Base-by-base conservation (phyloP, 202 grass and related monocot species). In the Zizania palustris region DNA sequence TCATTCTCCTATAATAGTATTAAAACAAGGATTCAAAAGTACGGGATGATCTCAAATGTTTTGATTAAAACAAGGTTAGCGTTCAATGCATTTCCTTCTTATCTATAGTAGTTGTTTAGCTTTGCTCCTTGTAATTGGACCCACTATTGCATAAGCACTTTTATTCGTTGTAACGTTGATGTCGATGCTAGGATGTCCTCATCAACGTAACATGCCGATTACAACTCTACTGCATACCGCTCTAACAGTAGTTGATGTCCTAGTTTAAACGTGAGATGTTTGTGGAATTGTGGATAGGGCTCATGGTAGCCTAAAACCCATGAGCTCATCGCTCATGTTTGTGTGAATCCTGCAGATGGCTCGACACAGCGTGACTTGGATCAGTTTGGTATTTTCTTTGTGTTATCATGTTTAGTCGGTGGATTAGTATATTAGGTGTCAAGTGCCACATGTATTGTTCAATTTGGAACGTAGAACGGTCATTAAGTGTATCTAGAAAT, bases 181-280 rank as follows among this genome's bases (percentile, higher is more conserved):
- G n/a, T n/a, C n/a, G n/a, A n/a, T n/a, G n/a, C n/a, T n/a, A n/a
- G 28, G 28, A 28, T 28, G 28, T 28, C 28, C 28, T 28, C 28
- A 28, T 28, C 28, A 28, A 28, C 28, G 2, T 54, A 28, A 28
- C 28, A 28, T 54, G 50, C 50, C 18, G n/a, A 20, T 20, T 55
- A 55, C 19, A 55, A n/a, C n/a, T 20, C 51, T 55, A 28, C 28
- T 28, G 28, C 28, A 15, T 51, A 20, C n/a, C 20, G 49, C n/a
- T 55, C 6, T 9, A 54, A 55, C 51, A 20, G 18, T 6, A 20
- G 7, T 48, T 48, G 6, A 54, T 15, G n/a, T 54, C 16, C 50
- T 18, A 54, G 16, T 54, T 54, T 18, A 55, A 55, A 55, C 51
- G 51, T 55, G 51, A 55, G 51, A 55, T 55, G 51, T 55, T 55